Evolutionary conservation across 495 filamentous ascomycete genomes (phyloP).

Genomic region (Aspergillus avenaceus): DNA sequence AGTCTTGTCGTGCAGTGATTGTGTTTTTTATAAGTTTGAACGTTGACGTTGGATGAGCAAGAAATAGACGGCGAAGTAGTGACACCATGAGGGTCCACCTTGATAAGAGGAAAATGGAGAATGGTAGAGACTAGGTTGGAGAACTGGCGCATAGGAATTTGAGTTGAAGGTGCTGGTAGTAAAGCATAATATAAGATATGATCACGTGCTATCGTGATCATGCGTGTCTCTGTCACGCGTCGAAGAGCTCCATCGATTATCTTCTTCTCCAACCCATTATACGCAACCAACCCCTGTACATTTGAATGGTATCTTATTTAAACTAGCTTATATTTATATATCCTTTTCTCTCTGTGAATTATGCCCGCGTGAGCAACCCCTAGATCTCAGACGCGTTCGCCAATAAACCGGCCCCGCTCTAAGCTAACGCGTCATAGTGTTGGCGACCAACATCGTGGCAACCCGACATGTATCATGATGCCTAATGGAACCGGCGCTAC

Average conservation of each 20-base stretch:
- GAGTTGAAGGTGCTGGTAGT: no score
- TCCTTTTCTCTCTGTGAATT: no score
- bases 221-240: conserved; percentile 27
- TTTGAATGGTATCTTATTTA: conserved; percentile 5
- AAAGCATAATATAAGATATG: no score
- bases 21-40: no score
- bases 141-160: no score
- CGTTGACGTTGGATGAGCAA: background rate
- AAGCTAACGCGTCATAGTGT: conserved; percentile 50
- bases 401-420: background rate
- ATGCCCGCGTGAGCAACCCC: conserved; percentile 45
- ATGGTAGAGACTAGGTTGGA: no score
- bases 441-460: conserved; percentile 70
- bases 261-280: background rate
- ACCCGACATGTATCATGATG: conserved; percentile 34
- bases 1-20: conserved; percentile 68
- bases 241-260: background rate
- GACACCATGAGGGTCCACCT: background rate
- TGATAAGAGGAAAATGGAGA: no score
- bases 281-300: background rate
- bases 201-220: conserved; percentile 42
- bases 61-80: background rate
- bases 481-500: conserved; percentile 27
- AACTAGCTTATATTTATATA: conserved; percentile 1
- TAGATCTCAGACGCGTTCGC: background rate